Evolutionary conservation across 192 early-diverging fungal genomes (phyloP), one percentile per base, ranked within the genome.

Genomic region (Podila minutissima): DNA sequence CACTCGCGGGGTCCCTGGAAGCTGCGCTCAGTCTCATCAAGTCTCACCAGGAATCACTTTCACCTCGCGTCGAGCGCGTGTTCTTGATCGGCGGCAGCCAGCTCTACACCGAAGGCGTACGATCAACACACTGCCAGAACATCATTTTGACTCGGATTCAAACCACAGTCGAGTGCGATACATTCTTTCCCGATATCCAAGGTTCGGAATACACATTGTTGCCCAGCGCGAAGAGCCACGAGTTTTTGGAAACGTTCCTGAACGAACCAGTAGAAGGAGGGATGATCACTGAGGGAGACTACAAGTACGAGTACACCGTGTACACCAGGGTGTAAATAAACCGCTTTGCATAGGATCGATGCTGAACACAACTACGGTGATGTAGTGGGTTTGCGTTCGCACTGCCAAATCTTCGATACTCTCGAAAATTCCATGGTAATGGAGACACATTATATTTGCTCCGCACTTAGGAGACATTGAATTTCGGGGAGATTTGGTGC

Each of bases 21-120:
- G 71, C 58, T 20, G 92, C 91, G 3, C 74, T 95, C 11, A 62
- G 78, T 7, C 74, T 88, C 35, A 78, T 92, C 29, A 87, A 87
- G 17, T 35, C 3, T 46, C 51, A 11, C 33, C 22, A 69, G 17
- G 20, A 51, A 71, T 38, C 46, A 57, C 24, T 82, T 83, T 33
- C 65, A 72, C 41, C 67, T 58, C 48, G 69, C 26, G 55, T 82
- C 51, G 78, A 62, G 35, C 87, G 89, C 19, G 85, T 92, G n/a
- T 96, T 93, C 82, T 74, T 96, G 50, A 94, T 95, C 71, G 97
- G 97, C 60, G 97, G 97, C 4, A 84, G 86, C 20, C 77, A 89
- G 35, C 79, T 97, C 31, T 98, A 98, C 76, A 74, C 83, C 24
- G 87, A 91, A 76, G 91, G 91, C 12, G 74, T 98, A 28, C 78